phyloP scores from a whole-genome alignment of 192 early-diverging fungal species.

The Radiomyces spectabilis region DNA sequence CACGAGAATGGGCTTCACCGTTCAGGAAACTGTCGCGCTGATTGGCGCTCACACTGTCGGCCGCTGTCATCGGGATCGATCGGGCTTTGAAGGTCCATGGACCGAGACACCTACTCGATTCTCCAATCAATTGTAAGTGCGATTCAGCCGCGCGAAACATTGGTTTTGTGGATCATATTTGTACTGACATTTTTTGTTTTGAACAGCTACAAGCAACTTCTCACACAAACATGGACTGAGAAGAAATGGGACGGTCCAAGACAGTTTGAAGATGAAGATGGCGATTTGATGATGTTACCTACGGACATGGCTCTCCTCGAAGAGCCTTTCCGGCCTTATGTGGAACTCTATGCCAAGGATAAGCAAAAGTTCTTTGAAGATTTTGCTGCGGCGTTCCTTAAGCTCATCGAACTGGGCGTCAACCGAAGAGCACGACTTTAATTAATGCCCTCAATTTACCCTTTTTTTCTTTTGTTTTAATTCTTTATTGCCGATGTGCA shows the following conservation, averaged over 20 bases:
- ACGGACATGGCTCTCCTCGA: slow-evolving; percentile 60
- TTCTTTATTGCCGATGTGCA: slow-evolving; percentile 3
- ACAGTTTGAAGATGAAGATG: slow-evolving; percentile 31
- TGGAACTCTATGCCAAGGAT: slow-evolving; percentile 58
- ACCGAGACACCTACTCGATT: slow-evolving; percentile 32
- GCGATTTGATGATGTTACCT: slow-evolving; percentile 61
- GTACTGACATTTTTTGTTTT: too few relatives aligned
- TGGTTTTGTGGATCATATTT: not conserved
- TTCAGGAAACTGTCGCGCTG: slow-evolving; percentile 62
- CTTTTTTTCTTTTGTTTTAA: not conserved
- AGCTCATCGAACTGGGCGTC: slow-evolving; percentile 44
- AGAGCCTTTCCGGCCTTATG: slow-evolving; percentile 52
- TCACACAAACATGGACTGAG: slow-evolving; percentile 24
- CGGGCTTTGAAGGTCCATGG: slow-evolving; percentile 53
- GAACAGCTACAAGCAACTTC: slow-evolving; percentile 25
- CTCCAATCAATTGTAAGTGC: slow-evolving; percentile 34
- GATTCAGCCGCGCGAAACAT: too few relatives aligned
- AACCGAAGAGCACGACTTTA: not conserved
- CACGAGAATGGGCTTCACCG: slow-evolving; percentile 62
- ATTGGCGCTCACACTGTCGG: slow-evolving; percentile 61
- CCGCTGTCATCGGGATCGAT: slow-evolving; percentile 55
- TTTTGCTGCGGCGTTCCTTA: slow-evolving; percentile 39
- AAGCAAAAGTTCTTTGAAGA: slow-evolving; percentile 59
- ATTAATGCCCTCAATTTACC: too few relatives aligned
- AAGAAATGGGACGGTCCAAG: slow-evolving; percentile 30